phyloP scores from a whole-genome alignment of 2,329 filamentous ascomycete genomes.

The Fusarium newnesense region DNA sequence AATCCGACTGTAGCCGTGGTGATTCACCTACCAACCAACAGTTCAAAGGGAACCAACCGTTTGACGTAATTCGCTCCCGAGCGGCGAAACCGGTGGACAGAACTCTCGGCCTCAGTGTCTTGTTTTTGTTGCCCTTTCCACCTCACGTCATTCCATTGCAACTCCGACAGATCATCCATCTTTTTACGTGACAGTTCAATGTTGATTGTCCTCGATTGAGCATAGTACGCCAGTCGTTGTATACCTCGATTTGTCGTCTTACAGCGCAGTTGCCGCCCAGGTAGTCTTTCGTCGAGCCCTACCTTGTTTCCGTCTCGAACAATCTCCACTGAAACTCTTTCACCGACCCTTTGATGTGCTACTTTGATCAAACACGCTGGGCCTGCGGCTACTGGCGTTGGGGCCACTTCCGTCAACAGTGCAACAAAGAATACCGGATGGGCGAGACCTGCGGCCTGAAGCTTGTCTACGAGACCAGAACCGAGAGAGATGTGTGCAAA shows the following conservation, averaged over 20 bases:
- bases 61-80: not conserved
- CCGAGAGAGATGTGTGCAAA: conserved; percentile 75
- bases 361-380: conserved; percentile 91
- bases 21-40: not conserved
- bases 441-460: conserved; percentile 97
- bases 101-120: not conserved
- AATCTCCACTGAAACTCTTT: conserved; percentile 20
- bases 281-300: too few species aligned
- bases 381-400: conserved; percentile 92
- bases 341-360: conserved; percentile 72
- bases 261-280: not conserved
- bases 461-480: conserved; percentile 80
- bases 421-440: conserved; percentile 92
- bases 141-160: not conserved
- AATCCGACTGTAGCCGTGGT: not conserved
- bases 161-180: not conserved
- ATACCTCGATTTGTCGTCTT: not conserved
- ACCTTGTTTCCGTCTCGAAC: not conserved
- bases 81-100: not conserved
- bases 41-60: not conserved
- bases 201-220: not conserved
- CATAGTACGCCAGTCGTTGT: not conserved
- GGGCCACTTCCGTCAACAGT: conserved; percentile 92
- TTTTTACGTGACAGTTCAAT: not conserved
- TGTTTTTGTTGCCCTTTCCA: not conserved